A percentile compares a stretch with the other conserved stretches of the same genome.
These are phyloP conservation scores for Dalbergia oliveri DNA, from an alignment of 306 rosid genomes.

Conservation along the genomic window DNA sequence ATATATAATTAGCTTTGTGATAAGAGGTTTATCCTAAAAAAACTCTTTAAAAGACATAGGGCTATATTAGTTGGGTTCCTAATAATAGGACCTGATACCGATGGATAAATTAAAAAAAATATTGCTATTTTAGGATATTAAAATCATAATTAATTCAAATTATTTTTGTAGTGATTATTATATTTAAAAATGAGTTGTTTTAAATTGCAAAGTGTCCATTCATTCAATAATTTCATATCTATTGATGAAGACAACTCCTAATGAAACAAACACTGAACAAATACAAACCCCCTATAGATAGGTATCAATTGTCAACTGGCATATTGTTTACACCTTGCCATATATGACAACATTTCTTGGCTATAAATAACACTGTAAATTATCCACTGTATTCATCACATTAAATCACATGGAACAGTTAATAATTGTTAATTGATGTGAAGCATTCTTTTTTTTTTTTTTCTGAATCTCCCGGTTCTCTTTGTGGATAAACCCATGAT, in stretches of 20 bases:
- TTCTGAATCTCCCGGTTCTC: not conserved
- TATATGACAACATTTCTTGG: not conserved
- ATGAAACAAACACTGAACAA: not conserved
- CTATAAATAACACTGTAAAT: not conserved
- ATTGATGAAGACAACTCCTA: not conserved
- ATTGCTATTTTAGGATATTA: too few relatives aligned
- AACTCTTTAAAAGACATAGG: too few relatives aligned
- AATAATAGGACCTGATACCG: too few relatives aligned
- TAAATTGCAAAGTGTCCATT: not conserved
- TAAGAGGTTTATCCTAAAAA: too few relatives aligned
- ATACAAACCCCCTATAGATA: not conserved
- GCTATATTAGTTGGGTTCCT: too few relatives aligned
- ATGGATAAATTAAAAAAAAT: too few relatives aligned
- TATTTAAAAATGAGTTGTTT: not conserved
- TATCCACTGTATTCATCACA: not conserved
- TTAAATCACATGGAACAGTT: not conserved
- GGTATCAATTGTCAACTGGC: not conserved
- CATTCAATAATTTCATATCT: slow-evolving; percentile 17
- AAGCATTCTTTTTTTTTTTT: not conserved
- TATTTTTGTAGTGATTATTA: not conserved
- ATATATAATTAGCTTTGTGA: too few relatives aligned
- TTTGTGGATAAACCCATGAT: slow-evolving; percentile 1
- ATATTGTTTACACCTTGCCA: not conserved
- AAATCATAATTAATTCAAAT: not conserved
- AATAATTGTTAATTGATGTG: not conserved